Evolutionary conservation across 768 basidiomycete genomes (phyloP).

Genomic region (Suillus brevipes): DNA sequence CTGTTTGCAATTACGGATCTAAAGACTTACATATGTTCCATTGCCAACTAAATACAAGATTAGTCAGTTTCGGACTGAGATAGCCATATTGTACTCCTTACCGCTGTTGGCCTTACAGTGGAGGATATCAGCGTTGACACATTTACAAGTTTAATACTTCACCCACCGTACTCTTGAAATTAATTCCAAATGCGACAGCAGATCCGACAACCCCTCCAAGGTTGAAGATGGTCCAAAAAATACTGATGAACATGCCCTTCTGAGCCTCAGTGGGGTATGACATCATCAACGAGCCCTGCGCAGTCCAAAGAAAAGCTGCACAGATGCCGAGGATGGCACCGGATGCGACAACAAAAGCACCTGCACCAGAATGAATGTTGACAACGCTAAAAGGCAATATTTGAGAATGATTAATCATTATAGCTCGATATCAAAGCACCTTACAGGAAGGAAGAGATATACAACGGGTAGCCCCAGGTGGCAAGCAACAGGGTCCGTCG

Average conservation of each 20-base stretch:
- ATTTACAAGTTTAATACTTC: not conserved
- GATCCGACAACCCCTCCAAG: constrained; percentile 78
- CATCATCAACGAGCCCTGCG: constrained; percentile 56
- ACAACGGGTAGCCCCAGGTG: constrained; percentile 51
- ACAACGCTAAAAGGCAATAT: constrained; percentile 41
- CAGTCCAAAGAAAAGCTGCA: constrained; percentile 55
- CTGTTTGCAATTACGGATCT: constrained; percentile 1
- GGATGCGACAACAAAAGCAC: constrained; percentile 47
- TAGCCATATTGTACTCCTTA: constrained; percentile 12
- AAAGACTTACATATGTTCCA: constrained; percentile 64
- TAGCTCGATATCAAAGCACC: constrained; percentile 10
- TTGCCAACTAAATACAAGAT: constrained; percentile 50
- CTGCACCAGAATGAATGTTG: constrained; percentile 37
- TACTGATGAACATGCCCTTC: constrained; percentile 50
- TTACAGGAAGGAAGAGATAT: constrained; percentile 49
- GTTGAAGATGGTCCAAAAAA: constrained; percentile 77
- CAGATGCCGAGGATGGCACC: constrained; percentile 52
- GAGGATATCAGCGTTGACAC: not conserved
- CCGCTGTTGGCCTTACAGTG: constrained; percentile 30
- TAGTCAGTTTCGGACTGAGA: not conserved
- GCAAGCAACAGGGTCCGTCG: constrained; percentile 50
- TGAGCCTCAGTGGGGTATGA: constrained; percentile 56
- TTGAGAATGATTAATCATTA: not conserved
- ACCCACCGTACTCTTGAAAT: constrained; percentile 60
- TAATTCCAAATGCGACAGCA: constrained; percentile 70